phyloP scores from a whole-genome alignment of 768 basidiomycete genomes.

The Trichaptum fuscoviolaceum region DNA sequence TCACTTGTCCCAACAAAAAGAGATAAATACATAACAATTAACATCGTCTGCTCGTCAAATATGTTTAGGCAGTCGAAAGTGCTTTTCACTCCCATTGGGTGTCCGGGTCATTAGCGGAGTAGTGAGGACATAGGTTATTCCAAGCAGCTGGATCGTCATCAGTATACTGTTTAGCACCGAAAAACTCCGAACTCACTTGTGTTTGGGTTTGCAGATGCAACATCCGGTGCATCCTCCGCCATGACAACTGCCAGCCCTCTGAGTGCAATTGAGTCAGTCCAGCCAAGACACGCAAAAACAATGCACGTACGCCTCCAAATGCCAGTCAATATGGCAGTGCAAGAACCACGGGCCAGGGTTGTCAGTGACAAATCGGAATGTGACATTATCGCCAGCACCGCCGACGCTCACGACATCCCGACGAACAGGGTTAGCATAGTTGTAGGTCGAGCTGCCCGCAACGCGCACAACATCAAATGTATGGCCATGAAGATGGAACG shows the following conservation, averaged over 20 bases:
- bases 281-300: not conserved
- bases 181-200: conserved; percentile 17
- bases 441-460: conserved; percentile 31
- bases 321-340: conserved; percentile 28
- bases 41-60: not conserved
- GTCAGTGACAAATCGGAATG: conserved; percentile 25
- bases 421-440: conserved; percentile 43
- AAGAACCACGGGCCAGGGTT: conserved; percentile 25
- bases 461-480: conserved; percentile 38
- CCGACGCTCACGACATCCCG: conserved; percentile 53
- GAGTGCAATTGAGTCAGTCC: conserved; percentile 34
- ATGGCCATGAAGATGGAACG: conserved; percentile 22
- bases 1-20: not conserved
- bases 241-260: conserved; percentile 30
- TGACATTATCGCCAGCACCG: conserved; percentile 24
- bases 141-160: not conserved
- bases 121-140: conserved; percentile 2
- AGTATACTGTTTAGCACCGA: not conserved
- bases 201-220: conserved; percentile 20
- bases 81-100: not conserved
- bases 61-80: not conserved
- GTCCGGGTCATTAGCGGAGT: conserved; percentile 1
- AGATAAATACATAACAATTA: not conserved
- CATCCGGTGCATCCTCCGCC: conserved; percentile 18
- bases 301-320: conserved; percentile 12